phyloP scores from a whole-genome alignment of 106 monocot genomes.

The Ottelia alismoides region DNA sequence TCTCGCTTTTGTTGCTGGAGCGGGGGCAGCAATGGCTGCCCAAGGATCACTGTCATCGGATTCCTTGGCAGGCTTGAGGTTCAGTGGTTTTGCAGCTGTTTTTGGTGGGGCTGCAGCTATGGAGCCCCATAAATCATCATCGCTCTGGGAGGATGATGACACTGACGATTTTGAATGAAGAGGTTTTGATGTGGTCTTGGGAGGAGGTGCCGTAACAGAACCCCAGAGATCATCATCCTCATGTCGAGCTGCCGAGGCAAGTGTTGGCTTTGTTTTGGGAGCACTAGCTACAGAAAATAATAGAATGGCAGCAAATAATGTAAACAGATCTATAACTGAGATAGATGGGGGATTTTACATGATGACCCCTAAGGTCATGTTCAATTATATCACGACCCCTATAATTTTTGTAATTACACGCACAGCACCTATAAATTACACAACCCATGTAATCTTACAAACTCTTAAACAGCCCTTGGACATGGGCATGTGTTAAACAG shows the following conservation, averaged over 20 bases:
- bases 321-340: too few species aligned
- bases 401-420: too few species aligned
- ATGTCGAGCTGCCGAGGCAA: conserved; percentile 21
- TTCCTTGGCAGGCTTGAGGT: conserved; percentile 3
- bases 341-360: too few species aligned
- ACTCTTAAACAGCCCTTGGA: too few species aligned
- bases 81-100: conserved; percentile 25
- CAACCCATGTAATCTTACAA: too few species aligned
- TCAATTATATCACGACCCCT: too few species aligned
- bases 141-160: conserved; percentile 18
- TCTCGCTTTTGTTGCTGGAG: conserved; percentile 76
- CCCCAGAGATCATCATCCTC: conserved; percentile 75
- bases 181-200: conserved; percentile 33
- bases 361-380: too few species aligned
- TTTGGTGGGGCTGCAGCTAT: conserved; percentile 63
- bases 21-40: conserved; percentile 85
- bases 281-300: conserved; percentile 19
- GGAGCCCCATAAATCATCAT: conserved; percentile 65
- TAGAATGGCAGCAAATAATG: background rate
- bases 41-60: conserved; percentile 59
- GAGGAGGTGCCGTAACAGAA: conserved; percentile 38
- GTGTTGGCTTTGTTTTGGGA: conserved; percentile 14
- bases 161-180: conserved; percentile 27
- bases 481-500: too few species aligned
- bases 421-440: too few species aligned